phyloP scores from a whole-genome alignment of 768 basidiomycete species.

The Auriscalpium microsporum region DNA sequence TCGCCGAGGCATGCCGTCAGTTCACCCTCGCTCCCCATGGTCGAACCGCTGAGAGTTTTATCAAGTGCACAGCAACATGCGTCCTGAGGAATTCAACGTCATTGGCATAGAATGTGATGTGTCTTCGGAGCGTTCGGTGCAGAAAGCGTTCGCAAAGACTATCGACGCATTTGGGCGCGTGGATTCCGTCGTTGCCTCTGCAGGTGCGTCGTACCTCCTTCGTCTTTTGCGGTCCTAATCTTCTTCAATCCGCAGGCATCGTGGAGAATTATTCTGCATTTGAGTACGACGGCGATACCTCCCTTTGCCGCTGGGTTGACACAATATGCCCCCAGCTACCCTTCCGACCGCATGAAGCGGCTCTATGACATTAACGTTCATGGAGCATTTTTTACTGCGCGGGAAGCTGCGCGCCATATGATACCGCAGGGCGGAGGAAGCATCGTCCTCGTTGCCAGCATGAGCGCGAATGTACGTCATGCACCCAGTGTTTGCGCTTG shows the following conservation, averaged over 20 bases:
- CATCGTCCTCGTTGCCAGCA: constrained; percentile 81
- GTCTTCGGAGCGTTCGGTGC: constrained; percentile 70
- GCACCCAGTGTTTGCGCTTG: neutral
- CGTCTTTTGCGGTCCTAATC: neutral
- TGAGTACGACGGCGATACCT: constrained; percentile 43
- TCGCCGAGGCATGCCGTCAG: constrained; percentile 42
- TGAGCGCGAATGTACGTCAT: constrained; percentile 74
- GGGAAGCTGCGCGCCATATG: constrained; percentile 91
- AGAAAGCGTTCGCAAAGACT: constrained; percentile 59
- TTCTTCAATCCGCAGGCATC: constrained; percentile 42
- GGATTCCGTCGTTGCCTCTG: constrained; percentile 82
- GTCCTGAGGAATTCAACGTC: constrained; percentile 50
- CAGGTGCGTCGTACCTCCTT: constrained; percentile 44
- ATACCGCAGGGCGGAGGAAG: constrained; percentile 70
- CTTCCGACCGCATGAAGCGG: constrained; percentile 72
- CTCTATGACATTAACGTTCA: constrained; percentile 92
- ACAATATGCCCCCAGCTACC: constrained; percentile 47
- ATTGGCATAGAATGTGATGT: constrained; percentile 85
- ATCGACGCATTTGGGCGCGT: constrained; percentile 60
- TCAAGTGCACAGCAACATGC: constrained; percentile 46
- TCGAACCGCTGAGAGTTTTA: constrained; percentile 18
- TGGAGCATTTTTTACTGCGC: constrained; percentile 91
- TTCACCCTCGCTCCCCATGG: constrained; percentile 2
- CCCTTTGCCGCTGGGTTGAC: neutral
- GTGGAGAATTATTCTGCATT: constrained; percentile 84